Percentiles rank a stretch among this genome's conserved stretches.
These are phyloP conservation scores for Aureobasidium sp. DNA, from an alignment of 2,329 filamentous ascomycete genomes.

Conservation along the genomic window DNA sequence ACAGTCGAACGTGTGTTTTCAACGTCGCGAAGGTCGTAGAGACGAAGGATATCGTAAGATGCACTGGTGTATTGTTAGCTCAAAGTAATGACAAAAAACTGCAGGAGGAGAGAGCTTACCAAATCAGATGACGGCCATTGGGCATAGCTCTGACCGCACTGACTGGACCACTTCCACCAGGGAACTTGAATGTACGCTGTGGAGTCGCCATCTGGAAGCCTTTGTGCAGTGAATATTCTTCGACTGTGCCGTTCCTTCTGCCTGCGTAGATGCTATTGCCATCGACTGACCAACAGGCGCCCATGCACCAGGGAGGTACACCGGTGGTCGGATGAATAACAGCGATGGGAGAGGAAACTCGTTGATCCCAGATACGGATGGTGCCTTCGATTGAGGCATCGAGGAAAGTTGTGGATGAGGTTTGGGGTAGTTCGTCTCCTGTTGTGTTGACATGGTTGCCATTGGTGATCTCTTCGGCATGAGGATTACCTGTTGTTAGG, in stretches of 20 bases:
- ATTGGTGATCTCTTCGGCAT: conserved; percentile 36
- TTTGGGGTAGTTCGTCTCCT: conserved; percentile 34
- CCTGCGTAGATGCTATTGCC: conserved; percentile 94
- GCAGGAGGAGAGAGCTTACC: conserved; percentile 40
- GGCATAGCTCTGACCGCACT: conserved; percentile 84
- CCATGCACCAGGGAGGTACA: conserved; percentile 95
- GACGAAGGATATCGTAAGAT: conserved; percentile 82
- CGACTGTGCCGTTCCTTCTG: conserved; percentile 81
- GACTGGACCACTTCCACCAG: conserved; percentile 78
- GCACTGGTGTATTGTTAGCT: conserved; percentile 45
- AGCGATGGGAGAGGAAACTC: conserved; percentile 67
- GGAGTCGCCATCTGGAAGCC: conserved; percentile 56
- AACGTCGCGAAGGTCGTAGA: conserved; percentile 68
- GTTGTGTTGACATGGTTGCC: conserved; percentile 15
- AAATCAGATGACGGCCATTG: conserved; percentile 85
- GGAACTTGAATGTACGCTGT: conserved; percentile 75
- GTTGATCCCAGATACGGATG: conserved; percentile 86
- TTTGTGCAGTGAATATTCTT: conserved; percentile 86
- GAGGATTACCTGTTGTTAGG: conserved; percentile 40
- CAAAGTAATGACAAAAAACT: neutral
- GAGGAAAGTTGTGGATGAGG: conserved; percentile 72
- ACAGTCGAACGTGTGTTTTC: conserved; percentile 56
- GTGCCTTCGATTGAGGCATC: conserved; percentile 81
- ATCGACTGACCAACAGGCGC: conserved; percentile 90
- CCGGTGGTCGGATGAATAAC: conserved; percentile 64